A percentile compares a stretch with the other conserved stretches of the same genome.
Evolutionary conservation across 2,329 filamentous ascomycete species (phyloP).

Genomic region (Claviceps cyperi): DNA sequence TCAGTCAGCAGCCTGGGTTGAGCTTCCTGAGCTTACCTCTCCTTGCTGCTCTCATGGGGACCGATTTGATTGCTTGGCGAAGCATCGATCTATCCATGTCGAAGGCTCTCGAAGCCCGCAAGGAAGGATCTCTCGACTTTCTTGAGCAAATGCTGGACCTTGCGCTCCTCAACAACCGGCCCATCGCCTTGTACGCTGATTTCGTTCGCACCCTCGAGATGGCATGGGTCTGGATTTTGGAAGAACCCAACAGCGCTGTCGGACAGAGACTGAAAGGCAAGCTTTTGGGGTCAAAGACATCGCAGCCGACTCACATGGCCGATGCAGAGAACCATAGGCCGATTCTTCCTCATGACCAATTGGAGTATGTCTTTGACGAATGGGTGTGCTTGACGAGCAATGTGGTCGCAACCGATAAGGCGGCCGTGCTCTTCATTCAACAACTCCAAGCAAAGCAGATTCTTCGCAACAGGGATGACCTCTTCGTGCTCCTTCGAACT

Average conservation of each 20-base stretch:
- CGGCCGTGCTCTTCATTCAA: conserved; percentile 61
- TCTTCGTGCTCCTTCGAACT: conserved; percentile 64
- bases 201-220: conserved; percentile 72
- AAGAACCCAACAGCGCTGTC: conserved; percentile 49
- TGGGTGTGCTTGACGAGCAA: conserved; percentile 78
- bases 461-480: conserved; percentile 60
- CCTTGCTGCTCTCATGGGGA: conserved; percentile 41
- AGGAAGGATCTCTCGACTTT: conserved; percentile 60
- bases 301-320: conserved; percentile 28
- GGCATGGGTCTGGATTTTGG: conserved; percentile 66
- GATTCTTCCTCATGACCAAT: conserved; percentile 57
- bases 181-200: conserved; percentile 68
- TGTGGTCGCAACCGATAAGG: conserved; percentile 58
- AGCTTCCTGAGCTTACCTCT: conserved; percentile 43
- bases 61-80: conserved; percentile 47
- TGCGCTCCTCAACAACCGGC: conserved; percentile 62
- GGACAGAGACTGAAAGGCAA: conserved; percentile 60
- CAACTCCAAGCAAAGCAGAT: conserved; percentile 66
- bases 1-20: conserved; percentile 41
- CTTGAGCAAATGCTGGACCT: conserved; percentile 68
- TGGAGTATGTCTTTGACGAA: conserved; percentile 92
- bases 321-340: conserved; percentile 31
- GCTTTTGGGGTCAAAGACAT: conserved; percentile 28
- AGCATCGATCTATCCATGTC: conserved; percentile 59
- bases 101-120: conserved; percentile 55